Base-by-base conservation (phyloP, 2,329 filamentous ascomycete species). In the Domatiomyces catenatus region DNA sequence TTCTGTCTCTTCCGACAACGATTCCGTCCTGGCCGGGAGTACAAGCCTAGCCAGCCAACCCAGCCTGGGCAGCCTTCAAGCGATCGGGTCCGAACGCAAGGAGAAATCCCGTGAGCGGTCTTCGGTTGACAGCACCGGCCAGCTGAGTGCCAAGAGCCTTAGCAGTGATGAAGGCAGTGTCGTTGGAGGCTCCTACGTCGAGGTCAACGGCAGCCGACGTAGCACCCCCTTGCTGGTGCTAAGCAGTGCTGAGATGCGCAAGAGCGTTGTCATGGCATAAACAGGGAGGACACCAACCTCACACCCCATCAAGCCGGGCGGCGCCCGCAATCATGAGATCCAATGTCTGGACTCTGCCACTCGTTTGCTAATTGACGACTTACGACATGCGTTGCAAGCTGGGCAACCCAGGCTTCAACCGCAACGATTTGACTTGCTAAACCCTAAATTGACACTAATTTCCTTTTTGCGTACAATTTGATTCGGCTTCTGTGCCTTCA, bases 201-300 rank as follows among this genome's bases (percentile, higher is more conserved):
- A 75, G 57, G 64, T 73, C 50, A 75, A 77, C 56, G 65, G 66
- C 43, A 74, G 76, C 52, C 80, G 86, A 68, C 86, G 87, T 69
- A 89, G 83, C 73, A 84, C 84, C 59, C 84, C 87, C 49, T 83
- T 88, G 75, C 79, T 94, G 63, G 84, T 95, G 58, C 76, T 95
- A 58, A 89, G 85, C 58, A 89, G 82, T 66, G 84, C 81, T 55
- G 88, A 94, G 73, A 94, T 94, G 79, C 84, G 88, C 67, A 93
- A 87, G 75, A 83, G 77, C 68, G 72, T 58, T 44, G 49, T 59
- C 49, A 45, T 57, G 48, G 10, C 32, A 4, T 39, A 15, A 39
- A 2, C 22, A 19, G 6, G 22, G 8, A 1, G 43, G 22, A 45
- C 43, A 45, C n/a, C n/a, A 45, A 3, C 22, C 22, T 3, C 43